Conservation (phyloP, 768 basidiomycete genomes). For the Leccinum incarnatum region DNA sequence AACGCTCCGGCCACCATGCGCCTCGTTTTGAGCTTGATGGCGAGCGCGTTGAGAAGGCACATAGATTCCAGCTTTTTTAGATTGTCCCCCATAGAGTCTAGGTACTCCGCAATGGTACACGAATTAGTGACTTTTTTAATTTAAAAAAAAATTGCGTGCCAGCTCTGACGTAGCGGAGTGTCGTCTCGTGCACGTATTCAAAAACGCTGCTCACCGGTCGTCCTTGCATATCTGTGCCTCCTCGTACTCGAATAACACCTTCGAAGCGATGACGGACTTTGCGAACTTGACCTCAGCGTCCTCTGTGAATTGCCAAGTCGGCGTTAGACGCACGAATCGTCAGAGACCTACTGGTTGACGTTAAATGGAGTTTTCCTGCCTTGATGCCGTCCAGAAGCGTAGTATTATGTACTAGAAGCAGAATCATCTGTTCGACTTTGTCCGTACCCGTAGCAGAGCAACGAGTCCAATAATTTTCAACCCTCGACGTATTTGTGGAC, state of each 20-base stretch:
- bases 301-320: slow-evolving; percentile 52
- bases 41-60: slow-evolving; percentile 82
- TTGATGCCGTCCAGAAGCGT: slow-evolving; percentile 81
- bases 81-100: too few relatives aligned
- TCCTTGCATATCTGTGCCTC: slow-evolving; percentile 94
- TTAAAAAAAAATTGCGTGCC: too few relatives aligned
- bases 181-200: not conserved
- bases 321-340: not conserved
- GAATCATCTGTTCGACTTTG: slow-evolving; percentile 55
- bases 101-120: too few relatives aligned
- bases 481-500: too few relatives aligned
- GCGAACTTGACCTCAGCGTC: slow-evolving; percentile 69
- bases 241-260: slow-evolving; percentile 94
- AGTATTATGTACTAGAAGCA: slow-evolving; percentile 65
- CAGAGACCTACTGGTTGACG: slow-evolving; percentile 62
- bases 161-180: not conserved
- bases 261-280: slow-evolving; percentile 95
- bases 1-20: slow-evolving; percentile 96
- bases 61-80: slow-evolving; percentile 36
- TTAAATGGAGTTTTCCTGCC: slow-evolving; percentile 84
- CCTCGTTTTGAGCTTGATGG: slow-evolving; percentile 76
- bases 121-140: too few relatives aligned
- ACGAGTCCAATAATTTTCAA: slow-evolving; percentile 59
- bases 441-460: slow-evolving; percentile 65
- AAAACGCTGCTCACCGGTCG: slow-evolving; percentile 59